A percentile compares a stretch with the other conserved stretches of the same genome.
Conservation (phyloP, 2,329 filamentous ascomycete species). For the Fonsecaea pedrosoi region DNA sequence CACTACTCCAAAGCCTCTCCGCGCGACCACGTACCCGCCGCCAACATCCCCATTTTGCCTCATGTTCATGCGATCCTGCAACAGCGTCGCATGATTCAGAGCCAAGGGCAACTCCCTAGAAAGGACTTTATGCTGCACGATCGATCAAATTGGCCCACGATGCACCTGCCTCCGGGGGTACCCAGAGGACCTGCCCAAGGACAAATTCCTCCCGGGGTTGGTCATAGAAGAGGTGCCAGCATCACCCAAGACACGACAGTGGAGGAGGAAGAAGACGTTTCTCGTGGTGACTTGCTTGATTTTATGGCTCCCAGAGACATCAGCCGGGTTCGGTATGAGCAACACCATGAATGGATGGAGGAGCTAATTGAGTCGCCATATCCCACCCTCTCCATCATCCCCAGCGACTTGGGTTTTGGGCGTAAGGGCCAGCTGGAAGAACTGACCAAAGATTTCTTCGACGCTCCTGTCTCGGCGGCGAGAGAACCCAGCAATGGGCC, state of each 20-base stretch:
- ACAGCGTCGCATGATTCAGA: constrained; percentile 66
- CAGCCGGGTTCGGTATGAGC: constrained; percentile 82
- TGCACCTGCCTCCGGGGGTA: constrained; percentile 66
- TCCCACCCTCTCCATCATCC: constrained; percentile 80
- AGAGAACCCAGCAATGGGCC: constrained; percentile 41
- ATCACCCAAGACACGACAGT: constrained; percentile 59
- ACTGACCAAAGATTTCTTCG: constrained; percentile 84
- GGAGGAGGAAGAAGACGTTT: constrained; percentile 90
- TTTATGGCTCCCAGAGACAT: constrained; percentile 88
- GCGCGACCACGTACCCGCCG: constrained; percentile 73
- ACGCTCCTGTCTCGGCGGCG: constrained; percentile 58
- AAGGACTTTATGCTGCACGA: constrained; percentile 97
- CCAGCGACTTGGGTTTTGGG: constrained; percentile 85
- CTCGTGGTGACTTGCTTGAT: constrained; percentile 87
- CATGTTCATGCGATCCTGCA: constrained; percentile 51
- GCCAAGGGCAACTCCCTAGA: constrained; percentile 80
- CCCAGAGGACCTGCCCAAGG: constrained; percentile 26
- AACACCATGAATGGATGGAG: constrained; percentile 99
- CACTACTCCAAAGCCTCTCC: constrained; percentile 83
- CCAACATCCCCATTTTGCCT: constrained; percentile 58
- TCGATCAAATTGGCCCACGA: constrained; percentile 85
- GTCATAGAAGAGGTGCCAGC: constrained; percentile 53
- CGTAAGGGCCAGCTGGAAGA: constrained; percentile 80
- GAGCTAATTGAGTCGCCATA: constrained; percentile 93
- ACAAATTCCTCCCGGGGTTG: constrained; percentile 31